phyloP scores from a whole-genome alignment of 2,329 filamentous ascomycete species.

The Penicillium corylophilum region DNA sequence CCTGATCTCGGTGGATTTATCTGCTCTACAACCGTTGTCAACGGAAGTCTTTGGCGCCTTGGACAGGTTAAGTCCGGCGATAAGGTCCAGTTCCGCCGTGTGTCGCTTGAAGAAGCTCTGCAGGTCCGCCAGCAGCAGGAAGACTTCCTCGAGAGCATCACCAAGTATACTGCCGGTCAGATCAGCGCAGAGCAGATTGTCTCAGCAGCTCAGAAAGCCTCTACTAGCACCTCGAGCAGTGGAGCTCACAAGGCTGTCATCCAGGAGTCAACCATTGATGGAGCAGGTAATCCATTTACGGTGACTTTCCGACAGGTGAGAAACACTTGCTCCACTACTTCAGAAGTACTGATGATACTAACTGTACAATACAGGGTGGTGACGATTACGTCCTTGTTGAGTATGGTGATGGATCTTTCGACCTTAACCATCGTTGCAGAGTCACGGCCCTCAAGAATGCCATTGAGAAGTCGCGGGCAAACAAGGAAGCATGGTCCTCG shows the following conservation, averaged over 20 bases:
- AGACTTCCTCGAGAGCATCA: no score
- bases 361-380: slow-evolving; percentile 32
- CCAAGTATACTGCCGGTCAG: no score
- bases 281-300: no score
- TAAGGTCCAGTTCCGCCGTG: slow-evolving; percentile 50
- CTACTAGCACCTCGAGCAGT: no score
- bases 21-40: slow-evolving; percentile 55
- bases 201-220: no score
- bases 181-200: no score
- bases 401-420: slow-evolving; percentile 56
- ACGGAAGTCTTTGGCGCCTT: slow-evolving; percentile 61
- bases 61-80: slow-evolving; percentile 63
- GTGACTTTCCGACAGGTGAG: background rate
- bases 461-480: no score
- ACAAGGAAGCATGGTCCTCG: no score
- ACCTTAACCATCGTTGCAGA: slow-evolving; percentile 58
- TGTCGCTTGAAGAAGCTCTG: slow-evolving; percentile 55
- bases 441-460: slow-evolving; percentile 57
- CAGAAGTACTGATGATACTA: background rate
- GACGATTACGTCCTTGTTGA: slow-evolving; percentile 59
- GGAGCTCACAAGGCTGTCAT: no score
- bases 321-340: no score
- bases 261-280: no score
- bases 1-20: slow-evolving; percentile 64
- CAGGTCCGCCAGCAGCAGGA: background rate